phyloP scores from a whole-genome alignment of 805 yeast genomes.

The Isabelozyma heimii region DNA sequence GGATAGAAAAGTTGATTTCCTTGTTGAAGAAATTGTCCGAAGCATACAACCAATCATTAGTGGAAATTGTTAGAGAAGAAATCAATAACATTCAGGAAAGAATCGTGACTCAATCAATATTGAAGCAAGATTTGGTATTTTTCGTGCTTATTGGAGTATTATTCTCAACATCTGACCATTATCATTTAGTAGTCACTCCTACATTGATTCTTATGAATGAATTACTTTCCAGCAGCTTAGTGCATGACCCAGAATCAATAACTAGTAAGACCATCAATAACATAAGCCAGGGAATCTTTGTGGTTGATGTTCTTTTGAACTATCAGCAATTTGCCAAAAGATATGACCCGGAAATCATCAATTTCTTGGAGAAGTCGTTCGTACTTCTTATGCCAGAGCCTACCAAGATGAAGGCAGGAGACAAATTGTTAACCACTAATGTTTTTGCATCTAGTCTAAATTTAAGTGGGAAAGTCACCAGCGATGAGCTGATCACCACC shows the following conservation, averaged over 20 bases:
- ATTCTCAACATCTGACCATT: constrained; percentile 94
- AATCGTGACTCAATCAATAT: constrained; percentile 21
- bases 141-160: constrained; percentile 70
- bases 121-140: constrained; percentile 55
- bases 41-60: constrained; percentile 60
- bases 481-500: background rate
- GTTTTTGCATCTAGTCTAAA: constrained; percentile 9
- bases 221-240: constrained; percentile 37
- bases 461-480: constrained; percentile 7
- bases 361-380: constrained; percentile 54
- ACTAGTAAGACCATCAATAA: constrained; percentile 27
- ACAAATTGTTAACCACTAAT: constrained; percentile 3
- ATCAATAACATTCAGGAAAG: constrained; percentile 55
- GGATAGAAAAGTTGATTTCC: constrained; percentile 41
- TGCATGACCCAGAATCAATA: constrained; percentile 29
- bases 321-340: constrained; percentile 84
- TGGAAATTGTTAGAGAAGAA: constrained; percentile 58
- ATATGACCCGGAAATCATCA: constrained; percentile 73
- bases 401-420: constrained; percentile 6
- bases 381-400: constrained; percentile 42
- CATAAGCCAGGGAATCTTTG: constrained; percentile 58
- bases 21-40: constrained; percentile 59
- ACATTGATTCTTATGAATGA: constrained; percentile 71
- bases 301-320: constrained; percentile 61
- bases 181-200: constrained; percentile 88